These are phyloP conservation scores for Adansonia madagascariensis DNA, from an alignment of 441 rosid genomes.

Conservation along the genomic window DNA sequence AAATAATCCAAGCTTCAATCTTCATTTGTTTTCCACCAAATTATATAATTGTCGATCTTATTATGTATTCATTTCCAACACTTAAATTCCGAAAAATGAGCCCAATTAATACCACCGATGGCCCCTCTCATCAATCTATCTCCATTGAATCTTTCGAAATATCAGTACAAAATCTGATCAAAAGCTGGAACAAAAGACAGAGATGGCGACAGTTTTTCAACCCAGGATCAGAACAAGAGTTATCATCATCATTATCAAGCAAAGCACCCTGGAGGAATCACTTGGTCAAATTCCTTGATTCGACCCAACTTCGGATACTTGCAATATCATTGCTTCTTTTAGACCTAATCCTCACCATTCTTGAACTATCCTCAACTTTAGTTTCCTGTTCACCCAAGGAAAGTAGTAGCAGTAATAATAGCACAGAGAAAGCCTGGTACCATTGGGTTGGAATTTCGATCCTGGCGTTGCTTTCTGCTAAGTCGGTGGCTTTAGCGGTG, in stretches of 20 bases:
- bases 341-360: constrained; percentile 56
- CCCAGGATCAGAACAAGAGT: constrained; percentile 13
- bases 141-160: constrained; percentile 46
- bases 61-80: not conserved
- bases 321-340: constrained; percentile 51
- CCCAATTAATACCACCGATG: not conserved
- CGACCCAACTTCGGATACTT: constrained; percentile 42
- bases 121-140: constrained; percentile 21
- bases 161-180: constrained; percentile 49
- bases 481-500: constrained; percentile 43
- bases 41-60: not conserved
- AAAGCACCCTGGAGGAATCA: constrained; percentile 51
- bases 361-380: constrained; percentile 64
- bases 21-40: not conserved
- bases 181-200: constrained; percentile 50
- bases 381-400: constrained; percentile 38
- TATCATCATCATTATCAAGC: constrained; percentile 11
- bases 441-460: constrained; percentile 65
- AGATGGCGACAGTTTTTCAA: constrained; percentile 50
- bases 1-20: not conserved
- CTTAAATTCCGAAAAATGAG: constrained; percentile 3
- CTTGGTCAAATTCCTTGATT: constrained; percentile 49
- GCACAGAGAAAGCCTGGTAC: constrained; percentile 42
- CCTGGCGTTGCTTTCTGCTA: constrained; percentile 51
- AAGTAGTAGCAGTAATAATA: not conserved